phyloP scores from a whole-genome alignment of 179 eudicot genomes.

The Carnegiea gigantea region DNA sequence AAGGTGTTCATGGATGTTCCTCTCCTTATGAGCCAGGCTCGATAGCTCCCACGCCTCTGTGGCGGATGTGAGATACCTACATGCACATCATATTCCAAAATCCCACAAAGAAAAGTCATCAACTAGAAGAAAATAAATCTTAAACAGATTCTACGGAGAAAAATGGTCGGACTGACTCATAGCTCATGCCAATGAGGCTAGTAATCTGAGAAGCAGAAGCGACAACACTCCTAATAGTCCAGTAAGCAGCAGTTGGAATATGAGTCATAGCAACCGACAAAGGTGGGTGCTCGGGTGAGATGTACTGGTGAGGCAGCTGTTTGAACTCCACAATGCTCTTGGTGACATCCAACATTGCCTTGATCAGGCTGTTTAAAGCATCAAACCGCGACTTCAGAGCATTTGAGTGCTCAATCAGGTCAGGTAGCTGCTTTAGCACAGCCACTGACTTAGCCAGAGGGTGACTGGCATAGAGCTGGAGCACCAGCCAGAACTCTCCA shows the following conservation, averaged over 20 bases:
- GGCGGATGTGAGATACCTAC: slow-evolving; percentile 33
- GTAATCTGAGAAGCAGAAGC: slow-evolving; percentile 65
- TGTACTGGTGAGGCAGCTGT: slow-evolving; percentile 66
- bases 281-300: slow-evolving; percentile 70
- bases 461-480: slow-evolving; percentile 45
- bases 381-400: slow-evolving; percentile 44
- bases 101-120: neutral
- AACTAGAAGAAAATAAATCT: neutral
- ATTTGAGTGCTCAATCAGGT: slow-evolving; percentile 41
- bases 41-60: slow-evolving; percentile 83
- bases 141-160: neutral
- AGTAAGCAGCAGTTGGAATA: slow-evolving; percentile 85
- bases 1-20: slow-evolving; percentile 68
- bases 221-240: slow-evolving; percentile 83
- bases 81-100: neutral
- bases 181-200: slow-evolving; percentile 68
- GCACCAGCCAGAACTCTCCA: slow-evolving; percentile 83
- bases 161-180: slow-evolving; percentile 48
- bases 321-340: slow-evolving; percentile 58
- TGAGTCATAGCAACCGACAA: slow-evolving; percentile 55
- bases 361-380: slow-evolving; percentile 35
- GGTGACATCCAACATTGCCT: slow-evolving; percentile 56
- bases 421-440: slow-evolving; percentile 67
- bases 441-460: slow-evolving; percentile 82
- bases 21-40: slow-evolving; percentile 79